Conservation (phyloP, 306 rosid species). For the Calophaca sinica region DNA sequence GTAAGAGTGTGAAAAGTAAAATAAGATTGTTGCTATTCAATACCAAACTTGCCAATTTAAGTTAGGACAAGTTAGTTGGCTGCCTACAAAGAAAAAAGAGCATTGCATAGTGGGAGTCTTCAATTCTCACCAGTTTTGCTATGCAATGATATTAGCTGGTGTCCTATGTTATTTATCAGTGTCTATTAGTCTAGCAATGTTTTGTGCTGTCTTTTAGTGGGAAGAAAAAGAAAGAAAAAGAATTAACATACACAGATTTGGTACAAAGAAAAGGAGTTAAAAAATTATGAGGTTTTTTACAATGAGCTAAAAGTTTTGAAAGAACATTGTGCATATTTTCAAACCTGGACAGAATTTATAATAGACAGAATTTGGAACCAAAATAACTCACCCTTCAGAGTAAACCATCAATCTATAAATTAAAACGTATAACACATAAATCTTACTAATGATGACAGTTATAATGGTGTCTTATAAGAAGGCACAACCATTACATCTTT, state of each 20-base stretch:
- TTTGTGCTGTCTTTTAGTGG: background rate
- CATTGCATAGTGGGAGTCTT: too few species aligned
- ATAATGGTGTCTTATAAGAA: constrained; percentile 10
- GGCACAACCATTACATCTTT: constrained; percentile 32
- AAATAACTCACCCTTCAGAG: constrained; percentile 2
- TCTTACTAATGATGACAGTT: constrained; percentile 31
- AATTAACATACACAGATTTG: background rate
- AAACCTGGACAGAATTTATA: background rate
- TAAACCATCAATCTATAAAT: constrained; percentile 9
- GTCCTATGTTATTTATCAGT: too few species aligned
- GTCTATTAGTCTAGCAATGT: too few species aligned
- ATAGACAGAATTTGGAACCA: constrained; percentile 10
- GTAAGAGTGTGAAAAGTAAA: too few species aligned
- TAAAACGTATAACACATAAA: constrained; percentile 16
- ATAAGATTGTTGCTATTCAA: too few species aligned
- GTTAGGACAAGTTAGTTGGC: too few species aligned
- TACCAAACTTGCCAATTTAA: too few species aligned
- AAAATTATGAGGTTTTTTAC: background rate
- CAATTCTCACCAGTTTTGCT: too few species aligned
- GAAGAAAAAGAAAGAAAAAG: background rate
- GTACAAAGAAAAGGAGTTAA: background rate
- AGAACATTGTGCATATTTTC: background rate
- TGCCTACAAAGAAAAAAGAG: too few species aligned
- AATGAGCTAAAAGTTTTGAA: background rate
- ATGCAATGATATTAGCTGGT: too few species aligned